Percentiles rank a stretch among this genome's conserved stretches.
Conservation (phyloP, 179 eudicot species). For the Patellifolia procumbens region DNA sequence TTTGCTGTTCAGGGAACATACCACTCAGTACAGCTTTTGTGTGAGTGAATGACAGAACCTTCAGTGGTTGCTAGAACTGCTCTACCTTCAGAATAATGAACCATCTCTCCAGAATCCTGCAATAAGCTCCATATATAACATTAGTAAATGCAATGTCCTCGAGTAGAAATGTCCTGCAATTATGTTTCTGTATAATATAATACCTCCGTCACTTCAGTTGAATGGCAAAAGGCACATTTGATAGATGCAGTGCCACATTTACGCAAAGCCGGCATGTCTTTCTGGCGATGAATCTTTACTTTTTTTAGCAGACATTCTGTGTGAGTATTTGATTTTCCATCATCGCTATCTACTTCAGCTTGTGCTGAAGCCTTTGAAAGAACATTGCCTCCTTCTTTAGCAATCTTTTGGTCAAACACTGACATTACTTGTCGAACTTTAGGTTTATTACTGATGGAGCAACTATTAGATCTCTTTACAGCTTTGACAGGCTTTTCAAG, state of each 20-base stretch:
- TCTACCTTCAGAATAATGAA: constrained; percentile 68
- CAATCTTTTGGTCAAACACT: constrained; percentile 33
- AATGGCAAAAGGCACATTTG: constrained; percentile 77
- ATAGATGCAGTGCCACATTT: constrained; percentile 44
- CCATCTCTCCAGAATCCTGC: constrained; percentile 78
- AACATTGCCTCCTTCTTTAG: constrained; percentile 18
- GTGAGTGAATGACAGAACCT: constrained; percentile 60
- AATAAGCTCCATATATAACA: constrained; percentile 1
- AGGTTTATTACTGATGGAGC: constrained; percentile 14
- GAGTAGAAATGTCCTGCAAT: background rate
- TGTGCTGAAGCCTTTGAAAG: constrained; percentile 20
- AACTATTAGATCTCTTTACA: constrained; percentile 6
- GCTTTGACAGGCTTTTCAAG: constrained; percentile 18
- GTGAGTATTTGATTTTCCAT: constrained; percentile 12
- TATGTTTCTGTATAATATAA: background rate
- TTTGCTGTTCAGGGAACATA: constrained; percentile 26
- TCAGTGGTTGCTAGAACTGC: constrained; percentile 49
- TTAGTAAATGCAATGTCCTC: background rate
- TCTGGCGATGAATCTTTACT: constrained; percentile 24
- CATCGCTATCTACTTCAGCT: constrained; percentile 28
- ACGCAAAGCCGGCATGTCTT: constrained; percentile 37
- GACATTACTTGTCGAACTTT: constrained; percentile 18
- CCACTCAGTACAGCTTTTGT: constrained; percentile 87
- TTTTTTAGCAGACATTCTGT: constrained; percentile 10
- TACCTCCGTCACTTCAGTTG: constrained; percentile 71